Evolutionary conservation across 768 basidiomycete genomes (phyloP).

Genomic region (Lactarius indigo): DNA sequence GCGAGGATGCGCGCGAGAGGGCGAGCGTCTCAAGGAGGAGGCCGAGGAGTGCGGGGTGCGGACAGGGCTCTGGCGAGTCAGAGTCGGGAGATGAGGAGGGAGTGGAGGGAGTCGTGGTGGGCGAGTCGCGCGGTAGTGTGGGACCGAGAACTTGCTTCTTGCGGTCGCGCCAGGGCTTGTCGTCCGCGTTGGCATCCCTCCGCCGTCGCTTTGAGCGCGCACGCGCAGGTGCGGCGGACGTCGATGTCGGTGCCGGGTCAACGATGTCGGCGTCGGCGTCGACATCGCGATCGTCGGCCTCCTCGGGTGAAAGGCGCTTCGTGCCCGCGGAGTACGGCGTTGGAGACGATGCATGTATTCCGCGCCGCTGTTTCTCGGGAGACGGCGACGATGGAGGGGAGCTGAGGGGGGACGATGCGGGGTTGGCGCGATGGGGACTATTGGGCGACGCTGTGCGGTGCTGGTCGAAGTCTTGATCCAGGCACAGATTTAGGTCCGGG

Average conservation of each 20-base stretch:
- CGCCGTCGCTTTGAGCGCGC: constrained; percentile 14
- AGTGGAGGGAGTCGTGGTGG: neutral
- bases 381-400: constrained; percentile 19
- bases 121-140: neutral
- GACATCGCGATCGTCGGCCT: neutral
- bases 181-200: constrained; percentile 3
- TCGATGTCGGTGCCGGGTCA: neutral
- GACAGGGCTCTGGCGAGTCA: neutral
- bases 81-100: neutral
- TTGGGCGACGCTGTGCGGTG: neutral
- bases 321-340: neutral
- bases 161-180: constrained; percentile 9
- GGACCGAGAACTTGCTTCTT: neutral
- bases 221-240: neutral
- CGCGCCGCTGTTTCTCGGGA: neutral
- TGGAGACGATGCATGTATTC: neutral
- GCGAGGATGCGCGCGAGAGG: constrained; percentile 25
- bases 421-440: neutral
- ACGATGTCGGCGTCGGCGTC: neutral
- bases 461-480: neutral
- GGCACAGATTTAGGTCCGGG: neutral
- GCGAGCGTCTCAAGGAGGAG: constrained; percentile 23
- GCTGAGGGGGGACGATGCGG: constrained; percentile 19
- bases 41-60: constrained; percentile 20
- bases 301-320: neutral